These are phyloP conservation scores for Rhizopogon roseolus DNA, from an alignment of 768 basidiomycete species.

Conservation along the genomic window DNA sequence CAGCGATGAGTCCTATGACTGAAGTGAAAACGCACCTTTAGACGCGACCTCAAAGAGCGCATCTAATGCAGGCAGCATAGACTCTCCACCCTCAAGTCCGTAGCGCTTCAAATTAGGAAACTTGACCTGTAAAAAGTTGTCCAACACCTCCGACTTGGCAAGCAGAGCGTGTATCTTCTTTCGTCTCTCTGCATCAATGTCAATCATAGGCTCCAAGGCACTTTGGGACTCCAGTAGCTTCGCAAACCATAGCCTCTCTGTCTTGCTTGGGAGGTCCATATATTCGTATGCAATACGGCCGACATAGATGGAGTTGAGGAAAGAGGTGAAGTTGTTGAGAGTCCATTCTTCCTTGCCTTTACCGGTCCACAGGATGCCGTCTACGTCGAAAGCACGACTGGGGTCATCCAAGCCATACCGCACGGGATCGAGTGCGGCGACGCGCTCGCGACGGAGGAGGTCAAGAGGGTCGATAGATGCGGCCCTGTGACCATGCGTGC, in stretches of 20 bases:
- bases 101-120: conserved; percentile 88
- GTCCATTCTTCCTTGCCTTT: conserved; percentile 49
- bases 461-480: conserved; percentile 86
- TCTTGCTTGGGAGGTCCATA: conserved; percentile 85
- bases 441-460: conserved; percentile 76
- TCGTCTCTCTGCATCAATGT: conserved; percentile 34
- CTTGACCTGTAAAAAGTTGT: conserved; percentile 80
- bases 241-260: conserved; percentile 86
- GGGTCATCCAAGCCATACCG: conserved; percentile 70
- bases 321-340: conserved; percentile 62
- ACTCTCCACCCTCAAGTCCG: conserved; percentile 90
- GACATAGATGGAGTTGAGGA: conserved; percentile 73
- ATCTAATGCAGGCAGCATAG: conserved; percentile 88
- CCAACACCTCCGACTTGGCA: conserved; percentile 74
- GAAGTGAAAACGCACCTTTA: conserved; percentile 32
- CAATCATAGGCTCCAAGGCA: conserved; percentile 26
- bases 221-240: conserved; percentile 65
- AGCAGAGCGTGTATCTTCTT: conserved; percentile 64
- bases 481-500: conserved; percentile 82
- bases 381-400: conserved; percentile 55
- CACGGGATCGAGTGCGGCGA: conserved; percentile 68
- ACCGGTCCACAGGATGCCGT: conserved; percentile 78
- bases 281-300: conserved; percentile 89
- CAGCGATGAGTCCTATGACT: not conserved
- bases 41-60: conserved; percentile 67